Evolutionary conservation across 257 asterid species (phyloP).

Genomic region (Asclepias syriaca): DNA sequence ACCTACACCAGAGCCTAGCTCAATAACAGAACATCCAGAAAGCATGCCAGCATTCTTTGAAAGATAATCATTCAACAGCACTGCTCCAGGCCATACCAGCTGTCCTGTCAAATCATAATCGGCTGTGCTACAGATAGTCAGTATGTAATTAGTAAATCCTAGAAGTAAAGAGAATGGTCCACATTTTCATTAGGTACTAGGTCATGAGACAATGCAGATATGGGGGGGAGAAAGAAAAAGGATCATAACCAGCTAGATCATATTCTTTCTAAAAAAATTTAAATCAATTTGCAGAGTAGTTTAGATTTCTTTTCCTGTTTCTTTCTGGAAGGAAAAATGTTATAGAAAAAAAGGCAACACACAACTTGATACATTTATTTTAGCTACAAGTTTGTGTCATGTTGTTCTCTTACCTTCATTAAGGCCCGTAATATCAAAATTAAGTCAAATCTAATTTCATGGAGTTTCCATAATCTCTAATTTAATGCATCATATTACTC

Average conservation of each 20-base stretch:
- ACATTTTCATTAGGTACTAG: background rate
- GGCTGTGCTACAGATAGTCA: constrained; percentile 54
- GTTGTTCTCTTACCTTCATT: background rate
- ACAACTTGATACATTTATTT: background rate
- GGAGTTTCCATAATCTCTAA: background rate
- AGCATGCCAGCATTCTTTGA: constrained; percentile 57
- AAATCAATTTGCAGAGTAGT: background rate
- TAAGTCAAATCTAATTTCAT: background rate
- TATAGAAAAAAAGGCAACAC: background rate
- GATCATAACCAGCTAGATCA: background rate
- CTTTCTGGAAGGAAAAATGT: background rate
- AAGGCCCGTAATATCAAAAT: background rate
- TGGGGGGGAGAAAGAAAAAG: too few relatives aligned
- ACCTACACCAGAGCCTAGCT: constrained; percentile 97
- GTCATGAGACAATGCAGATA: background rate
- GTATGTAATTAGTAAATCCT: constrained; percentile 14
- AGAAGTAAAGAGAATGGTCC: background rate
- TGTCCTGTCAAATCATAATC: constrained; percentile 97
- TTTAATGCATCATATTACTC: background rate
- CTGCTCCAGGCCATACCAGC: constrained; percentile 98
- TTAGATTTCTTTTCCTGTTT: background rate
- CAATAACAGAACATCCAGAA: constrained; percentile 66
- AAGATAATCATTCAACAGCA: constrained; percentile 67
- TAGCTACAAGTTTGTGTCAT: background rate
- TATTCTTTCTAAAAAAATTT: background rate